These are phyloP conservation scores for Irpex sp. DNA, from an alignment of 1,284 basidiomycete species.

Conservation along the genomic window DNA sequence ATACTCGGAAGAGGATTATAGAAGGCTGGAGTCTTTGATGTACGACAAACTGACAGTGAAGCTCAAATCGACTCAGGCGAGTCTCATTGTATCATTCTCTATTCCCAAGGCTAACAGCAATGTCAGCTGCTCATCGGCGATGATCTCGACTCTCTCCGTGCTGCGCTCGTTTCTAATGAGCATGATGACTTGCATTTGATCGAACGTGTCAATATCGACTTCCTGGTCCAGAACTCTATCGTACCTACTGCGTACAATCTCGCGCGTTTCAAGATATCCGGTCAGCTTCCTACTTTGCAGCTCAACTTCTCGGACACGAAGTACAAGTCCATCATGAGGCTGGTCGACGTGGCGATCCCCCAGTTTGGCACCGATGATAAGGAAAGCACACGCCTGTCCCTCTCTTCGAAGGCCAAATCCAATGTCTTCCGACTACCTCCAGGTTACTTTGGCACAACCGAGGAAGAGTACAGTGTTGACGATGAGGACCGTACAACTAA, in stretches of 20 bases:
- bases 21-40: slow-evolving; percentile 89
- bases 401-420: slow-evolving; percentile 20
- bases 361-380: slow-evolving; percentile 62
- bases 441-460: slow-evolving; percentile 48
- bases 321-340: slow-evolving; percentile 92
- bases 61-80: slow-evolving; percentile 87
- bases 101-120: slow-evolving; percentile 6
- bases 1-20: slow-evolving; percentile 90
- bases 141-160: slow-evolving; percentile 79
- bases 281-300: slow-evolving; percentile 84
- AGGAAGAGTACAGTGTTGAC: slow-evolving; percentile 69
- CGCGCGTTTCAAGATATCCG: slow-evolving; percentile 90
- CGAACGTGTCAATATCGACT: slow-evolving; percentile 90
- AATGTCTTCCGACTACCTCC: slow-evolving; percentile 48
- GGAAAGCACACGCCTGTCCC: slow-evolving; percentile 19
- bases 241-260: slow-evolving; percentile 84
- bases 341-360: slow-evolving; percentile 91
- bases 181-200: slow-evolving; percentile 79
- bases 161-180: slow-evolving; percentile 62
- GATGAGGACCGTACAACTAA: slow-evolving; percentile 54
- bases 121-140: slow-evolving; percentile 90
- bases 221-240: slow-evolving; percentile 93
- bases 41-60: slow-evolving; percentile 91
- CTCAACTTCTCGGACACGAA: slow-evolving; percentile 96
- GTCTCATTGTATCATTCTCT: slow-evolving; percentile 14